Conservation (phyloP, 2,329 filamentous ascomycete species). For the Microdochium trichocladiopsis region DNA sequence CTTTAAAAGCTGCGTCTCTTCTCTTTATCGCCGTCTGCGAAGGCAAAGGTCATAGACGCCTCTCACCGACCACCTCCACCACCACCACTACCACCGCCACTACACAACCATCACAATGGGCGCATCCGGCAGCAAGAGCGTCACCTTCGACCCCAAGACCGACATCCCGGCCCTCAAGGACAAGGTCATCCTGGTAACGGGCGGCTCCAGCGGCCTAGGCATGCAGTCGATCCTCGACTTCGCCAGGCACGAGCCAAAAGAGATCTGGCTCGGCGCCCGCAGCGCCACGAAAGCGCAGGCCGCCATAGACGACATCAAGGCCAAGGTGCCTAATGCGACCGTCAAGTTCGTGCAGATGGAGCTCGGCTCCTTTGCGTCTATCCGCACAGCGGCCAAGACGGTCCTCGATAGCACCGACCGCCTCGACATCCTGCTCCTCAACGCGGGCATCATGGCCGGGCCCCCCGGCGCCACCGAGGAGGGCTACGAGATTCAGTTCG, state of each 20-base stretch:
- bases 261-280: slow-evolving; percentile 14
- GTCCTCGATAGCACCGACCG: slow-evolving; percentile 3
- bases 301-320: slow-evolving; percentile 15
- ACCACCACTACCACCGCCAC: not conserved
- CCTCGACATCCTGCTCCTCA: slow-evolving; percentile 35
- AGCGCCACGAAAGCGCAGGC: slow-evolving; percentile 20
- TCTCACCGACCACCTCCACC: not conserved
- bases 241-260: slow-evolving; percentile 20
- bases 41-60: not conserved
- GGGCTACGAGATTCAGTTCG: slow-evolving; percentile 36
- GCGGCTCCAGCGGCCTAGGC: slow-evolving; percentile 29
- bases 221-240: slow-evolving; percentile 27
- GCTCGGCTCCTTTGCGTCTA: slow-evolving; percentile 24
- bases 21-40: not conserved
- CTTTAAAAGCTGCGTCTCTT: not conserved
- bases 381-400: slow-evolving; percentile 18
- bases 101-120: not conserved
- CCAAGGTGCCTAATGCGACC: not conserved
- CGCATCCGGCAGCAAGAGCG: not conserved
- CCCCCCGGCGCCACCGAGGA: slow-evolving; percentile 24
- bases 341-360: slow-evolving; percentile 26
- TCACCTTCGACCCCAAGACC: slow-evolving; percentile 10
- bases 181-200: slow-evolving; percentile 28
- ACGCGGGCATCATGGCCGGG: slow-evolving; percentile 28
- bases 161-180: slow-evolving; percentile 23